Conservation (phyloP, 208 protist genomes). For the Trypanosoma conorhini region DNA sequence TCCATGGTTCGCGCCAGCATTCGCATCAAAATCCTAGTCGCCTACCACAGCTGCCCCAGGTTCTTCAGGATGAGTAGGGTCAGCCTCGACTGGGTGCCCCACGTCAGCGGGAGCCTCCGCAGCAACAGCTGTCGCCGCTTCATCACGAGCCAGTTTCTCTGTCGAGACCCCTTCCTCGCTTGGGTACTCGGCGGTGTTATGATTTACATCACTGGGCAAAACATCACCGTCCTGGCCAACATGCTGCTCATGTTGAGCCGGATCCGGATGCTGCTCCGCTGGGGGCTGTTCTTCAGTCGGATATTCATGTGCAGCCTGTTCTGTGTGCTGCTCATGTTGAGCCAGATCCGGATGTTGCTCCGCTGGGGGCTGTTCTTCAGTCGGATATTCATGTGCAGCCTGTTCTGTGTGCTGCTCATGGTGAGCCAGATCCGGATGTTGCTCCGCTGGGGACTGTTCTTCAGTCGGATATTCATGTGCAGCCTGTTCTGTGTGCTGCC, state of each 20-base stretch:
- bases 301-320: background rate
- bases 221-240: background rate
- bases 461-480: background rate
- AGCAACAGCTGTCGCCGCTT: background rate
- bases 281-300: slow-evolving; percentile 5
- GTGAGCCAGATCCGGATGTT: background rate
- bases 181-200: background rate
- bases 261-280: background rate
- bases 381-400: background rate
- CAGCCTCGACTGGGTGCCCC: background rate
- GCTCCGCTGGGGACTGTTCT: background rate
- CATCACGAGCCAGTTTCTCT: background rate
- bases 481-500: no score
- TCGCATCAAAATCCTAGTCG: background rate
- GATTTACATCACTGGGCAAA: background rate
- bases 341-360: background rate
- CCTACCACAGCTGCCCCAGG: background rate
- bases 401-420: background rate
- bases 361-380: slow-evolving; percentile 5
- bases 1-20: background rate
- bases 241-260: background rate
- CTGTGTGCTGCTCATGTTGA: background rate
- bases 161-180: background rate
- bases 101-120: background rate
- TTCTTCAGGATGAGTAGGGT: background rate